These are phyloP conservation scores for Carnegiea gigantea DNA, from an alignment of 179 eudicot genomes.

Conservation along the genomic window DNA sequence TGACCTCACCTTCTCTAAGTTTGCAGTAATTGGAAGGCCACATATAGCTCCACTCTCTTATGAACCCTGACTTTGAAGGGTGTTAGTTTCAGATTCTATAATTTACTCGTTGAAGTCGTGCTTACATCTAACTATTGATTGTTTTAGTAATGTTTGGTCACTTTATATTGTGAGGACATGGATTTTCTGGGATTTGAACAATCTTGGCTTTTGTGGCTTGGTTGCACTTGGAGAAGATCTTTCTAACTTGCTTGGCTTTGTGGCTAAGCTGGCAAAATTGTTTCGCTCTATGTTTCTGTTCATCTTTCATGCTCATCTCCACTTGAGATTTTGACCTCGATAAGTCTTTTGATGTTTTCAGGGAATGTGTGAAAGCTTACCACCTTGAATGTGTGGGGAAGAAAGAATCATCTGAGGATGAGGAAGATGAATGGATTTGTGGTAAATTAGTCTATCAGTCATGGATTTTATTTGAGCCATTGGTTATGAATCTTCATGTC, in stretches of 20 bases:
- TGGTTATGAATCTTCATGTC: not conserved
- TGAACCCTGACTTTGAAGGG: not conserved
- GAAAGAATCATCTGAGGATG: constrained; percentile 29
- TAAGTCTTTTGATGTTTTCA: constrained; percentile 18
- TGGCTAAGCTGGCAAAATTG: not conserved
- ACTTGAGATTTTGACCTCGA: not conserved
- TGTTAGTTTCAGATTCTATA: not conserved
- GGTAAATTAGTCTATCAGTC: constrained; percentile 28
- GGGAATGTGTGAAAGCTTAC: constrained; percentile 45
- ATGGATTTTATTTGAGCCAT: not conserved
- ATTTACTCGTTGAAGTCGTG: not conserved
- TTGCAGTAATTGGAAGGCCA: not conserved
- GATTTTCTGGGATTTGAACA: not conserved
- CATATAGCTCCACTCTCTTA: not conserved
- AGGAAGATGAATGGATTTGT: constrained; percentile 38
- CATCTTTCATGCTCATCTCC: not conserved
- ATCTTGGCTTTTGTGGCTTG: not conserved
- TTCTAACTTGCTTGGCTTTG: not conserved
- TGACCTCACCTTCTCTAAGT: not conserved
- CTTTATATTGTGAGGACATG: not conserved
- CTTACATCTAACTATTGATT: not conserved
- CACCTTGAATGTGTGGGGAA: constrained; percentile 38
- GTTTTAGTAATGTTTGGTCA: not conserved
- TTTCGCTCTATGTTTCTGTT: not conserved
- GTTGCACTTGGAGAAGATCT: not conserved